Percentiles rank a stretch among this genome's conserved stretches.
phyloP scores from a whole-genome alignment of 805 yeast genomes.

The Tetrapisispora nanseiensis region DNA sequence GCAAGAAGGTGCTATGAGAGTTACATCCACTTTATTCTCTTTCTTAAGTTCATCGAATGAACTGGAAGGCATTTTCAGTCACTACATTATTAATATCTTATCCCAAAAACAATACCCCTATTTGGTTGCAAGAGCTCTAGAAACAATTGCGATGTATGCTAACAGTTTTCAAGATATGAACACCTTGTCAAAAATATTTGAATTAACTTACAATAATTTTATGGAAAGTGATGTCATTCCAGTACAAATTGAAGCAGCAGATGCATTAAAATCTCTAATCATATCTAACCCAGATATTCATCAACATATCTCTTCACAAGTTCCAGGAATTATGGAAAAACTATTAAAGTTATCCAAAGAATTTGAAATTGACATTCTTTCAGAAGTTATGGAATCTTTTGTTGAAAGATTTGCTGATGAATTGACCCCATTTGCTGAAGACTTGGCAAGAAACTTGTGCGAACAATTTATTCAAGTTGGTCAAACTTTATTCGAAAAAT shows the following conservation, averaged over 20 bases:
- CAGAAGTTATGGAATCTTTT: constrained; percentile 91
- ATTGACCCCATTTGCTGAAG: constrained; percentile 77
- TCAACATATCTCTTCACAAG: constrained; percentile 57
- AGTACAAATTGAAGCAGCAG: constrained; percentile 76
- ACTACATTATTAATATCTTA: constrained; percentile 57
- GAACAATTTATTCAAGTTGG: constrained; percentile 53
- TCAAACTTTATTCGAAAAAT: constrained; percentile 44
- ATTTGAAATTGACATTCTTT: constrained; percentile 75
- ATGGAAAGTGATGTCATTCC: constrained; percentile 47
- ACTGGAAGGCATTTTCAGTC: constrained; percentile 56
- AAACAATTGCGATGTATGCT: constrained; percentile 39
- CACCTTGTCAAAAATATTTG: constrained; percentile 33
- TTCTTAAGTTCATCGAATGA: constrained; percentile 31
- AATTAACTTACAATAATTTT: constrained; percentile 33
- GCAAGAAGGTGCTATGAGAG: constrained; percentile 74
- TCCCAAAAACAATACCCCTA: constrained; percentile 44
- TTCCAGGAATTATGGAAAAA: constrained; percentile 74
- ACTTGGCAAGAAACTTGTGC: constrained; percentile 49
- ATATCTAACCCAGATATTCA: constrained; percentile 53
- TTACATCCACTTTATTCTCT: constrained; percentile 59
- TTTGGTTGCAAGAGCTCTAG: constrained; percentile 61
- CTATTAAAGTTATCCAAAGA: constrained; percentile 65
- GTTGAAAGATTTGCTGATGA: constrained; percentile 82
- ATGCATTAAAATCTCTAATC: constrained; percentile 74
- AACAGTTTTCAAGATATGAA: constrained; percentile 30